phyloP scores from a whole-genome alignment of 1,139 yeast genomes.

The Citeromyces hawaiiensis region DNA sequence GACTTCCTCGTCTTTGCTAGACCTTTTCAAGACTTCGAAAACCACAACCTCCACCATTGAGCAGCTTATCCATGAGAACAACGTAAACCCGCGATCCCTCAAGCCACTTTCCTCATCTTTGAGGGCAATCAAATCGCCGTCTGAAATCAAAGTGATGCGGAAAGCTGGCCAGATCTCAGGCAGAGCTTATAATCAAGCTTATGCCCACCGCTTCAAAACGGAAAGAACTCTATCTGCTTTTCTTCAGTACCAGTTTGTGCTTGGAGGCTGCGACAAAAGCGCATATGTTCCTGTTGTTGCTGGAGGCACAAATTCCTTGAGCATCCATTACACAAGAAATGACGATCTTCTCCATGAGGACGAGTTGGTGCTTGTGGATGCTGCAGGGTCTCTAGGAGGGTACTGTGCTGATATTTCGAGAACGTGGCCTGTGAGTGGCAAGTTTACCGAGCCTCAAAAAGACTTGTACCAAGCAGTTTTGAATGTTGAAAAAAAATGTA shows the following conservation, averaged over 20 bases:
- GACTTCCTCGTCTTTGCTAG: conserved; percentile 6
- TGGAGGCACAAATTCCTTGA: conserved; percentile 74
- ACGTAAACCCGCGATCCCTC: conserved; percentile 29
- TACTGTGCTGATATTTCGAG: conserved; percentile 93
- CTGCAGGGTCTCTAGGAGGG: conserved; percentile 90
- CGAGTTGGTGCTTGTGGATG: conserved; percentile 87
- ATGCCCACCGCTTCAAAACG: conserved; percentile 46
- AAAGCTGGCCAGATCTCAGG: conserved; percentile 75
- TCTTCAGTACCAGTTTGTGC: conserved; percentile 69
- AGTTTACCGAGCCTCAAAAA: conserved; percentile 63
- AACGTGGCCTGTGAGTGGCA: conserved; percentile 80
- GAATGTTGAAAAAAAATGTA: conserved; percentile 69
- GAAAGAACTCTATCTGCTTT: conserved; percentile 77
- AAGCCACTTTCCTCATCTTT: conserved; percentile 36
- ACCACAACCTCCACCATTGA: conserved; percentile 12
- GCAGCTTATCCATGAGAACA: conserved; percentile 11
- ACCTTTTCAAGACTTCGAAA: conserved; percentile 4
- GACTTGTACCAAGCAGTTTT: conserved; percentile 85
- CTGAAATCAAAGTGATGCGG: conserved; percentile 71
- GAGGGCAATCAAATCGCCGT: conserved; percentile 60
- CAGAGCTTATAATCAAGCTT: conserved; percentile 73
- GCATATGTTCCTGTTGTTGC: conserved; percentile 97
- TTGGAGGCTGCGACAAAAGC: conserved; percentile 78
- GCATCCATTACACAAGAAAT: conserved; percentile 84
- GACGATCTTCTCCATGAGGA: conserved; percentile 64